These are phyloP conservation scores for Royoungia palumana DNA, from an alignment of 768 basidiomycete genomes.

Conservation along the genomic window DNA sequence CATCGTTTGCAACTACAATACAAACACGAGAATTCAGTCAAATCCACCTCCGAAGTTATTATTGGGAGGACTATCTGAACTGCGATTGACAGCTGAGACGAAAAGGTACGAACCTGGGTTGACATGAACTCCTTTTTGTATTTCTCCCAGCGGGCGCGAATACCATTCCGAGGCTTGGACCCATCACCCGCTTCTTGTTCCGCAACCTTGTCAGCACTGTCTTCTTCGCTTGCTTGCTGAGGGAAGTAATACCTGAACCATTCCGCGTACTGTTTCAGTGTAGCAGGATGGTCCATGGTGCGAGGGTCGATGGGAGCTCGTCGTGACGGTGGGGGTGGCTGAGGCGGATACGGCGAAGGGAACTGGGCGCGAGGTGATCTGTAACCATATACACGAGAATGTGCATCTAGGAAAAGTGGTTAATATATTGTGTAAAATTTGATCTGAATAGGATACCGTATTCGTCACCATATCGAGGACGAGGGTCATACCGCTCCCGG, in stretches of 20 bases:
- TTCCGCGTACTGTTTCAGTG: slow-evolving; percentile 80
- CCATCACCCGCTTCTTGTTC: slow-evolving; percentile 83
- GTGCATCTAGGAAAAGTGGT: slow-evolving; percentile 46
- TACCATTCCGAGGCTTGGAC: slow-evolving; percentile 79
- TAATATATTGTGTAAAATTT: not conserved
- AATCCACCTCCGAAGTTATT: slow-evolving; percentile 5
- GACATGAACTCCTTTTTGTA: slow-evolving; percentile 90
- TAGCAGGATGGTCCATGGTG: slow-evolving; percentile 76
- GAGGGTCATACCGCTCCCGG: slow-evolving; percentile 77
- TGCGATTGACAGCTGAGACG: slow-evolving; percentile 6
- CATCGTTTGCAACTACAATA: slow-evolving; percentile 86
- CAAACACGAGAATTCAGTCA: slow-evolving; percentile 31
- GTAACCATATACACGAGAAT: slow-evolving; percentile 62
- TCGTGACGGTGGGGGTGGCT: slow-evolving; percentile 46
- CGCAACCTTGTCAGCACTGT: slow-evolving; percentile 78
- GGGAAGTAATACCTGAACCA: slow-evolving; percentile 82
- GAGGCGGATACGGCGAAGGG: slow-evolving; percentile 35
- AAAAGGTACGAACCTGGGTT: slow-evolving; percentile 67
- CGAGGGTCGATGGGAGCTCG: slow-evolving; percentile 76
- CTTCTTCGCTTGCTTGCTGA: slow-evolving; percentile 76
- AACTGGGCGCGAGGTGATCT: slow-evolving; percentile 61
- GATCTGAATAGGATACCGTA: slow-evolving; percentile 53
- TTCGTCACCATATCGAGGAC: slow-evolving; percentile 79
- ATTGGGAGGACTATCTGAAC: slow-evolving; percentile 14
- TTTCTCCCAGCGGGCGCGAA: slow-evolving; percentile 83